Base-by-base conservation (phyloP, 2,329 filamentous ascomycete species). In the Cordyceps cicadae region DNA sequence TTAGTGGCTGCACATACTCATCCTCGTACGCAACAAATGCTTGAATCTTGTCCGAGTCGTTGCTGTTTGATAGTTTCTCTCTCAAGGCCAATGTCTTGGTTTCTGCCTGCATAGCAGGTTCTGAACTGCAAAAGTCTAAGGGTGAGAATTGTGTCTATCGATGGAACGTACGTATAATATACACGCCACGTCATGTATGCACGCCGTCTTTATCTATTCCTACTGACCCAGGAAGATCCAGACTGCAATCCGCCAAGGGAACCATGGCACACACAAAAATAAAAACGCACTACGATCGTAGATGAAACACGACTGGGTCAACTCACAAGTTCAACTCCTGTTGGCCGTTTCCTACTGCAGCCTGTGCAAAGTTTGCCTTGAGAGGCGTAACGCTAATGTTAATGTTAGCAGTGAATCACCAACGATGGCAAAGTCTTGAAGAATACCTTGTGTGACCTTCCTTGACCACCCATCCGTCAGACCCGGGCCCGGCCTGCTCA, bases 381-480 rank as follows among this genome's bases (percentile, higher is more conserved):
- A 97, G 74, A 15, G 93, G 90, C 4, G 94, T 97, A 61, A 99
- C 86, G 73, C 92, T 96, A 24, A 11, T 4, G 29, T 0, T 37
- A 3, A 9, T 43, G 12, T 15, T 4, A 17, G n/a, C 6, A 4
- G 26, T 50, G 37, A 54, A 54, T 21, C 59, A 39, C 43, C 29
- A 12, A 12, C n/a, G 6, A 24, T 14, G 11, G 50, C 0, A 2
- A n/a, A 34, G 48, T 8, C 9, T 15, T 34, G 19, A 54, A 60
- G 75, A 79, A 68, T 76, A 90, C 89, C 90, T 94, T 14, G 93
- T 95, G 73, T 88, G 85, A 32, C 91, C 90, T 71, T 96, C 87
- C 71, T 89, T 88, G 26, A 99, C 90, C 41, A 87, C 87, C 91
- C 93, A 97, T 6, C 93, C 94, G 74, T 99, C 94, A 70, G 91